Conservation (phyloP, 331 rosid genomes). For the Malus hybrid region DNA sequence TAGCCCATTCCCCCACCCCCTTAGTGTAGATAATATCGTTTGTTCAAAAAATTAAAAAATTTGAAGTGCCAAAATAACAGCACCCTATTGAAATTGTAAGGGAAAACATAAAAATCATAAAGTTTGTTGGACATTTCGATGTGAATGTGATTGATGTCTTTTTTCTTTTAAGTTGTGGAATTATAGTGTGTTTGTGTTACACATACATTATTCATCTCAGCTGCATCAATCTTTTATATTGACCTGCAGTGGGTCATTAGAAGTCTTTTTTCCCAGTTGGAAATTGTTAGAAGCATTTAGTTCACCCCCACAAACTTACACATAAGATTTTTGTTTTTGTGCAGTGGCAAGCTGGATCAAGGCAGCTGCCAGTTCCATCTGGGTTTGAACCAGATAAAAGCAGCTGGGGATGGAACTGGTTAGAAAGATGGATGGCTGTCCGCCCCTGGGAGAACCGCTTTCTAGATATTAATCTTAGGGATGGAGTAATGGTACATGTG, state of each 20-base stretch:
- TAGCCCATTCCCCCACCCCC: no score
- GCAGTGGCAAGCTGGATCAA: conserved; percentile 99
- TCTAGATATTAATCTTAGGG: conserved; percentile 66
- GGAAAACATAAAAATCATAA: not conserved
- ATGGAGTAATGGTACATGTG: conserved; percentile 50
- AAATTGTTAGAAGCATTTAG: not conserved
- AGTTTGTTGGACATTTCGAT: not conserved
- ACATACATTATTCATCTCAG: not conserved
- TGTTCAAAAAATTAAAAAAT: no score
- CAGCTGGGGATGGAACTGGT: conserved; percentile 99
- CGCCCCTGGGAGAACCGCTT: conserved; percentile 98
- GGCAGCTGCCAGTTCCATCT: conserved; percentile 60
- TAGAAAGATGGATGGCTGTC: conserved; percentile 99
- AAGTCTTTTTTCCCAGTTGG: not conserved
- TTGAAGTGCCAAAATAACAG: not conserved
- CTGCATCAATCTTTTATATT: not conserved
- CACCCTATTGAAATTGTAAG: not conserved
- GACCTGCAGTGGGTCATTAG: not conserved
- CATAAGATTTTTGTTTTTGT: conserved; percentile 1
- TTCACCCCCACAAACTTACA: not conserved
- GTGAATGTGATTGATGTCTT: not conserved
- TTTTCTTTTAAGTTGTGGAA: not conserved
- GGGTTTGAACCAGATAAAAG: conserved; percentile 92
- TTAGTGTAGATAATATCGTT: no score
- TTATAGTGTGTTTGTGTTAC: not conserved